These are phyloP conservation scores for Kitagawia praeruptora DNA, from an alignment of 129 eudicot species.

Conservation along the genomic window DNA sequence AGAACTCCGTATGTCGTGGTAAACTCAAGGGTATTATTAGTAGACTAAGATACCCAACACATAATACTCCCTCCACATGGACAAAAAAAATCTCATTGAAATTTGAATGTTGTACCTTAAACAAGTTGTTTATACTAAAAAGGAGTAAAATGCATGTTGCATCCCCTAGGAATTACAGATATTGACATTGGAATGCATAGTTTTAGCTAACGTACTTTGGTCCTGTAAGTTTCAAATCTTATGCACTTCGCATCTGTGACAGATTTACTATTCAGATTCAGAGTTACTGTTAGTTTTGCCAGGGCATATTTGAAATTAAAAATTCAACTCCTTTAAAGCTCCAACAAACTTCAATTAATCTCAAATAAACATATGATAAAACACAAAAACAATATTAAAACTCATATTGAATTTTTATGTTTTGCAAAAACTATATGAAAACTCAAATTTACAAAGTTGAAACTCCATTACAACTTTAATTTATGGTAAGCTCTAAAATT, in stretches of 20 bases:
- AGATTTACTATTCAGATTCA: neutral
- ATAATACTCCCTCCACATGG: slow-evolving; percentile 1
- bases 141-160: neutral
- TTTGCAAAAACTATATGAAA: neutral
- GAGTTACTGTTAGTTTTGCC: neutral
- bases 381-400: neutral
- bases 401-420: neutral
- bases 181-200: neutral
- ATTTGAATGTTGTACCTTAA: neutral
- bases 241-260: neutral
- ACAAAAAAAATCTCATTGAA: neutral
- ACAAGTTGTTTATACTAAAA: neutral
- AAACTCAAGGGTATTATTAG: neutral
- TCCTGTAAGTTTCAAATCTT: neutral
- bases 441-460: neutral
- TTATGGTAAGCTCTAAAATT: neutral
- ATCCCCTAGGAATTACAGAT: neutral
- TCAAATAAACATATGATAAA: neutral
- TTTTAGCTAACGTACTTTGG: neutral
- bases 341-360: neutral
- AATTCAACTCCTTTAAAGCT: neutral
- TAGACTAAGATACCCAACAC: neutral
- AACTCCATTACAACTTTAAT: neutral
- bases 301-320: neutral
- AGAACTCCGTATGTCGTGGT: neutral